Percentiles rank a stretch among this genome's conserved stretches.
Evolutionary conservation across 2,329 filamentous ascomycete species (phyloP).

Genomic region (Aspergillus neotritici): DNA sequence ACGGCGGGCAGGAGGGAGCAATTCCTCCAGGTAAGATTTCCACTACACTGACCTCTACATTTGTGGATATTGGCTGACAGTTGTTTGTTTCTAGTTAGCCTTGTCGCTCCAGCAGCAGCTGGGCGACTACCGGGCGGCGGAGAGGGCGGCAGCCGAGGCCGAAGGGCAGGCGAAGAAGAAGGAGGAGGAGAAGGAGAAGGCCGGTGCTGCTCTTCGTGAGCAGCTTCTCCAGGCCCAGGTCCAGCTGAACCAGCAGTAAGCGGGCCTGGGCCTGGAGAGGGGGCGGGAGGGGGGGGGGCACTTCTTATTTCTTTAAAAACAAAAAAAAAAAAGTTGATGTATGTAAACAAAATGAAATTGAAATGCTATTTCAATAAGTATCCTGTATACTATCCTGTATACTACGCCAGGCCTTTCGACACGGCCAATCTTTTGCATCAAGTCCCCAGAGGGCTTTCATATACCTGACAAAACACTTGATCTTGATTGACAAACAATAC

Average conservation of each 20-base stretch:
- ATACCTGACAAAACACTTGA: neutral
- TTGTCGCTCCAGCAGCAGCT: constrained; percentile 14
- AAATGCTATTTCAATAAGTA: neutral
- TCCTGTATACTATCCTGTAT: too few relatives aligned
- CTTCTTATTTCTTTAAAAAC: neutral
- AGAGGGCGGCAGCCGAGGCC: constrained; percentile 10
- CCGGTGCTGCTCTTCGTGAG: constrained; percentile 6
- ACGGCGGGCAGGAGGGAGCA: constrained; percentile 9
- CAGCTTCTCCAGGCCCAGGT: constrained; percentile 3
- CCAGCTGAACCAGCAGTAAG: constrained; percentile 11
- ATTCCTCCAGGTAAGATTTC: constrained; percentile 14
- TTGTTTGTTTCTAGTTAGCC: constrained; percentile 8
- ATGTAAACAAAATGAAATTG: constrained; percentile 2
- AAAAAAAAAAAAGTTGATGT: constrained; percentile 1
- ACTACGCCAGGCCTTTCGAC: too few relatives aligned
- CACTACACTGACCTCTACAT: neutral
- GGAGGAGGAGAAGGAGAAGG: constrained; percentile 5
- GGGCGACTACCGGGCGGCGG: constrained; percentile 8
- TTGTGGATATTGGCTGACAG: neutral
- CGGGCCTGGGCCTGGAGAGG: too few relatives aligned
- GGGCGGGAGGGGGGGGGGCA: too few relatives aligned
- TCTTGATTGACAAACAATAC: neutral
- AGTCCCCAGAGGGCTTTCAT: too few relatives aligned
- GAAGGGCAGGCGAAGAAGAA: constrained; percentile 8
- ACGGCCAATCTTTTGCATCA: too few relatives aligned